Evolutionary conservation across 192 early-diverging fungal genomes (phyloP).

Genomic region (Coemansia sp.): DNA sequence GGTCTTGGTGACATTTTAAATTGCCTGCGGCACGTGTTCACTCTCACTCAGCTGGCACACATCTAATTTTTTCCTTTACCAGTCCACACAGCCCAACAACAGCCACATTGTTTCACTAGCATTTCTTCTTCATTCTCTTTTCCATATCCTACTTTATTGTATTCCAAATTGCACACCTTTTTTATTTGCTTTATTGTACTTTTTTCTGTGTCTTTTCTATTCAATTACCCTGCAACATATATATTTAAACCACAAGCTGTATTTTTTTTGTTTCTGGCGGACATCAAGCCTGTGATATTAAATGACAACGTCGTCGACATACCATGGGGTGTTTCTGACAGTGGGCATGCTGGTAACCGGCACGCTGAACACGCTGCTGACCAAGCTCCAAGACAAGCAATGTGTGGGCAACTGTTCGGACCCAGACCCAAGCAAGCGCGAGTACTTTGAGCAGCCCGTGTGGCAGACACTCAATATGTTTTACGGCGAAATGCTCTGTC

Average conservation of each 20-base stretch:
- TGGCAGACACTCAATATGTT: conserved; percentile 99
- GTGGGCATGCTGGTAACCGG: conserved; percentile 76
- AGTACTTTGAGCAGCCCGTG: conserved; percentile 94
- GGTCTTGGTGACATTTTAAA: no score
- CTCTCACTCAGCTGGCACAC: no score
- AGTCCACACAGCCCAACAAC: neutral
- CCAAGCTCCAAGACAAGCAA: conserved; percentile 87
- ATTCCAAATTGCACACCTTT: neutral
- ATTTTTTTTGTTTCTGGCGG: neutral
- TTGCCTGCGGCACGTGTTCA: no score
- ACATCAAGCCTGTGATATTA: conserved; percentile 3
- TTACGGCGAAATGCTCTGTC: conserved; percentile 83
- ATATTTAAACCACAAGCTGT: neutral
- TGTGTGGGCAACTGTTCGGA: conserved; percentile 89
- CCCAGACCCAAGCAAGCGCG: conserved; percentile 63
- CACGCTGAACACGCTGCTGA: conserved; percentile 78
- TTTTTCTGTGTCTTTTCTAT: neutral
- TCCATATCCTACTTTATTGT: neutral
- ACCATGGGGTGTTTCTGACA: conserved; percentile 56
- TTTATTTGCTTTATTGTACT: neutral
- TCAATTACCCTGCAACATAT: neutral
- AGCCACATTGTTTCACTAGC: neutral
- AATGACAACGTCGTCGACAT: conserved; percentile 30
- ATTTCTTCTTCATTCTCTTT: neutral
- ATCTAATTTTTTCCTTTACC: neutral